These are phyloP conservation scores for Phanerochaete sordida DNA, from an alignment of 768 basidiomycete species.

Conservation along the genomic window DNA sequence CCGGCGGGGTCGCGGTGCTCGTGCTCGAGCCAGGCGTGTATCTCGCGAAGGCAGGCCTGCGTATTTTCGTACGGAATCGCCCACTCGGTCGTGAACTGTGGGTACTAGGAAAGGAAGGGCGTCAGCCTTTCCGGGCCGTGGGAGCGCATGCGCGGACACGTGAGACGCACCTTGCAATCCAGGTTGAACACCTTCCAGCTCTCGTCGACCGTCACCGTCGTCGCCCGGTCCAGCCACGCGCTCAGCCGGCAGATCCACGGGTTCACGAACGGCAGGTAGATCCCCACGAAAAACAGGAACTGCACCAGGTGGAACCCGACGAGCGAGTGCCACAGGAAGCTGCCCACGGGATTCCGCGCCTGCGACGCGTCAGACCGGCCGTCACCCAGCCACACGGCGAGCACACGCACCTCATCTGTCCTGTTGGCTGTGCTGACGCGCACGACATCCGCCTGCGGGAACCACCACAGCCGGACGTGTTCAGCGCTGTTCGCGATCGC, in stretches of 20 bases:
- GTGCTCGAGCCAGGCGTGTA: conserved; percentile 65
- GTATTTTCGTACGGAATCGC: conserved; percentile 76
- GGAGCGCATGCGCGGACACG: background rate
- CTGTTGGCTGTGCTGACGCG: conserved; percentile 73
- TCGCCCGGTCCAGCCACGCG: conserved; percentile 60
- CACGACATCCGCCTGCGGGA: conserved; percentile 70
- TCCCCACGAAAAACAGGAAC: conserved; percentile 73
- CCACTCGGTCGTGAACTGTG: conserved; percentile 95
- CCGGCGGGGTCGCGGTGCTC: conserved; percentile 70
- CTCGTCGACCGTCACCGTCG: conserved; percentile 65
- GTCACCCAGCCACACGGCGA: background rate
- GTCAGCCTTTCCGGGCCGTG: background rate
- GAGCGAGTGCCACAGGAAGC: conserved; percentile 69
- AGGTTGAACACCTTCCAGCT: conserved; percentile 87
- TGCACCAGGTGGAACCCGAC: conserved; percentile 82
- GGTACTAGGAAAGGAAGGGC: conserved; percentile 50
- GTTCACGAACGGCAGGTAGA: conserved; percentile 62
- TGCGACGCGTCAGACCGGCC: conserved; percentile 23
- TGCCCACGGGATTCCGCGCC: conserved; percentile 48
- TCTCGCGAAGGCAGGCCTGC: conserved; percentile 61
- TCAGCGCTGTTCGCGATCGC: conserved; percentile 60
- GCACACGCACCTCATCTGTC: conserved; percentile 63
- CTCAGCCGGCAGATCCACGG: conserved; percentile 58
- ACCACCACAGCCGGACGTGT: conserved; percentile 97
- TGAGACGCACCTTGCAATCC: conserved; percentile 75